phyloP scores from a whole-genome alignment of 1,139 yeast genomes.

The Saccharomyces hybrid region DNA sequence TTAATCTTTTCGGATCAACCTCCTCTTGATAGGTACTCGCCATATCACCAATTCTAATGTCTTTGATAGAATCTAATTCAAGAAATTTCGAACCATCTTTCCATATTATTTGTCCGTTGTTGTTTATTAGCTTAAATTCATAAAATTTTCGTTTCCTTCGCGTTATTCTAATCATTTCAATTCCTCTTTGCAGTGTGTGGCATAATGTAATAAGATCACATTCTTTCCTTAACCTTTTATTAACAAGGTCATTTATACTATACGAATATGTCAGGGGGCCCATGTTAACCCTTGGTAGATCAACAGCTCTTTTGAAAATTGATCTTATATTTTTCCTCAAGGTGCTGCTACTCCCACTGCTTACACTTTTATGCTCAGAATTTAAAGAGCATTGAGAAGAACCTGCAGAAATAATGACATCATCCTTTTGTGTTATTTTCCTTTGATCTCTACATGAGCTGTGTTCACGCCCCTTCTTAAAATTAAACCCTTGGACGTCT shows the following conservation, averaged over 20 bases:
- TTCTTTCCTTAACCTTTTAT: not conserved
- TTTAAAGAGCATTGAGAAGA: not conserved
- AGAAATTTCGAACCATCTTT: conserved; percentile 31
- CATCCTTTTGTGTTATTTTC: not conserved
- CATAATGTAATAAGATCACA: not conserved
- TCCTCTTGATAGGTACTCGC: conserved; percentile 83
- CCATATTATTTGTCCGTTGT: conserved; percentile 25
- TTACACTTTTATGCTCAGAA: not conserved
- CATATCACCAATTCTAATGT: conserved; percentile 55
- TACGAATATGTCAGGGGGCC: conserved; percentile 1
- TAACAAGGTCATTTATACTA: not conserved
- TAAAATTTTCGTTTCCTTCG: conserved; percentile 24
- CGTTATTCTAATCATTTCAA: conserved; percentile 24
- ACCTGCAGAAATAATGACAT: not conserved
- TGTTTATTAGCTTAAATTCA: conserved; percentile 16
- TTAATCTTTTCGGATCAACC: conserved; percentile 45
- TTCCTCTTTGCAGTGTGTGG: conserved; percentile 13
- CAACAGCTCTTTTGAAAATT: conserved; percentile 2
- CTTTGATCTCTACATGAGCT: not conserved
- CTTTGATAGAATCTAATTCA: conserved; percentile 61
- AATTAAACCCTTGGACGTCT: not conserved
- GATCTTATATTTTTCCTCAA: not conserved
- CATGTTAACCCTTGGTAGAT: not conserved
- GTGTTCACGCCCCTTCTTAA: not conserved
- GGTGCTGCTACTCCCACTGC: not conserved